These are phyloP conservation scores for Corchorus olitorius DNA, from an alignment of 345 rosid species.

Conservation along the genomic window DNA sequence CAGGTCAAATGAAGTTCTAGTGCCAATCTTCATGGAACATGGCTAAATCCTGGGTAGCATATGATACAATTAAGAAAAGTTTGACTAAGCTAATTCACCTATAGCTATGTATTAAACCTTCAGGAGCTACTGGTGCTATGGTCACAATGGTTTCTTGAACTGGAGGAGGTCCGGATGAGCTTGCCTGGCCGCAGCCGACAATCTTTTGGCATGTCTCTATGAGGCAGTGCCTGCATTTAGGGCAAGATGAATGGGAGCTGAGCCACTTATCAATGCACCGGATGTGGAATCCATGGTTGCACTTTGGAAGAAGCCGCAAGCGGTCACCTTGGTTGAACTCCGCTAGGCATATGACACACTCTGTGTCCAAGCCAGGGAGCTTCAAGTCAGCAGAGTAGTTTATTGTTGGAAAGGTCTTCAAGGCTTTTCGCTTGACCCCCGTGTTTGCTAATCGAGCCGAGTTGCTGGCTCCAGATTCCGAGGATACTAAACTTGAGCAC, in stretches of 20 bases:
- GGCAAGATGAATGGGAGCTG: conserved; percentile 86
- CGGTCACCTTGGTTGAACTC: conserved; percentile 64
- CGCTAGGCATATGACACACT: conserved; percentile 78
- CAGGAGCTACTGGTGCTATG: conserved; percentile 60
- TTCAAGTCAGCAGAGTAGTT: conserved; percentile 56
- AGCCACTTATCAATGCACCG: conserved; percentile 92
- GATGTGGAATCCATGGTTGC: conserved; percentile 84
- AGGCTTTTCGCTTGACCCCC: conserved; percentile 71
- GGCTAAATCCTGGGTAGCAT: conserved; percentile 25
- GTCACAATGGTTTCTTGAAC: conserved; percentile 37
- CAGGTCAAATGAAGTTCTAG: background rate
- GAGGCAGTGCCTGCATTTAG: conserved; percentile 91
- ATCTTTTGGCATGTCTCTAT: conserved; percentile 79
- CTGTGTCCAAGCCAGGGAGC: conserved; percentile 54
- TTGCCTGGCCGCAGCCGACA: conserved; percentile 45
- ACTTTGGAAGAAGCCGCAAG: conserved; percentile 73
- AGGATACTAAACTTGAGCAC: conserved; percentile 46
- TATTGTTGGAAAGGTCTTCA: conserved; percentile 66
- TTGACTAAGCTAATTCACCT: conserved; percentile 38
- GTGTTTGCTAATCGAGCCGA: conserved; percentile 58
- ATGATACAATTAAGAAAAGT: conserved; percentile 20
- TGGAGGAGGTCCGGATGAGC: conserved; percentile 40
- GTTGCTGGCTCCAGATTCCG: conserved; percentile 29
- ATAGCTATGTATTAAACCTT: conserved; percentile 43
- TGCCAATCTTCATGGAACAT: conserved; percentile 19